A percentile compares a stretch with the other conserved stretches of the same genome.
Conservation (phyloP, 2,329 filamentous ascomycete species). For the Claviceps sp. region DNA sequence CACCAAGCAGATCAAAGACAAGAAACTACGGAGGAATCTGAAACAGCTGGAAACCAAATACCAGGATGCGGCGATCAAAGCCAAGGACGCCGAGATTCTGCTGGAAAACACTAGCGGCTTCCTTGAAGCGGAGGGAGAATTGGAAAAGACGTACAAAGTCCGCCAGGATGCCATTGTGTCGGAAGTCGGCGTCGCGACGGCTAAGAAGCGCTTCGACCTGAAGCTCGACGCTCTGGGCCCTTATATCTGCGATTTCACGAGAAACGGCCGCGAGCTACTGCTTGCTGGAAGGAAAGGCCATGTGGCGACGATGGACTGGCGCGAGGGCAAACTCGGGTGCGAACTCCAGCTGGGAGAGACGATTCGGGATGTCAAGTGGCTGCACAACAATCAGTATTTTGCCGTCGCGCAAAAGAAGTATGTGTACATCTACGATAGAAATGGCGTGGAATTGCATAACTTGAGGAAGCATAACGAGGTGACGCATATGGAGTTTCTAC, state of each 20-base stretch:
- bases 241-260: slow-evolving; percentile 77
- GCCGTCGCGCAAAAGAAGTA: slow-evolving; percentile 94
- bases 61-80: slow-evolving; percentile 64
- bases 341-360: slow-evolving; percentile 88
- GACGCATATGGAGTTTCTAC: slow-evolving; percentile 86
- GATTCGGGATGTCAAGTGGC: slow-evolving; percentile 75
- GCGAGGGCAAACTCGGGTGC: slow-evolving; percentile 78
- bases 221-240: slow-evolving; percentile 73
- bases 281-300: slow-evolving; percentile 86
- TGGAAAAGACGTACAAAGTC: slow-evolving; percentile 88
- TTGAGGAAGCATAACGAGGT: slow-evolving; percentile 84
- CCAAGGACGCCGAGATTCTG: slow-evolving; percentile 91
- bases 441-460: slow-evolving; percentile 86
- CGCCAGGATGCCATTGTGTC: slow-evolving; percentile 73
- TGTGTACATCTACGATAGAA: slow-evolving; percentile 88
- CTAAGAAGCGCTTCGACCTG: slow-evolving; percentile 86
- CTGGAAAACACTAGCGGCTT: slow-evolving; percentile 79
- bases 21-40: slow-evolving; percentile 75
- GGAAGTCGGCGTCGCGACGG: slow-evolving; percentile 67
- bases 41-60: slow-evolving; percentile 70
- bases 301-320: slow-evolving; percentile 93
- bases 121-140: slow-evolving; percentile 72
- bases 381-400: slow-evolving; percentile 91
- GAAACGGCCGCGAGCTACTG: slow-evolving; percentile 76
- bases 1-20: slow-evolving; percentile 65